A percentile compares a stretch with the other conserved stretches of the same genome.
phyloP scores from a whole-genome alignment of 345 rosid species.

The Trapa incisa region DNA sequence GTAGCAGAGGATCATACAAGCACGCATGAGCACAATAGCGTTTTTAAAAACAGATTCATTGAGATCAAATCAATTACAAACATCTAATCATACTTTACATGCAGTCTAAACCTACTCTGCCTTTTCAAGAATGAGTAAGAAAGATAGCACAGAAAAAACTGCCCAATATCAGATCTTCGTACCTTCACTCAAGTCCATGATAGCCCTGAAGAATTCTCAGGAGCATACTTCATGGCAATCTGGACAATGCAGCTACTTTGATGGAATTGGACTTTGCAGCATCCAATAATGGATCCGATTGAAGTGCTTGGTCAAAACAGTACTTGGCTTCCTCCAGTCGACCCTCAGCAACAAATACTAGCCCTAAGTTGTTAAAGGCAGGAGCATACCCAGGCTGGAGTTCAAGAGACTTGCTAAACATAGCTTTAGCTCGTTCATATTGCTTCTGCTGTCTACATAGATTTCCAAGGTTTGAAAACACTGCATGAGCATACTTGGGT shows the following conservation, averaged over 20 bases:
- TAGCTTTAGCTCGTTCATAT: slow-evolving; percentile 76
- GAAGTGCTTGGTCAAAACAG: slow-evolving; percentile 65
- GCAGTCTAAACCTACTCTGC: not conserved
- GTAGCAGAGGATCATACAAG: not conserved
- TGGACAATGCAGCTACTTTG: slow-evolving; percentile 11
- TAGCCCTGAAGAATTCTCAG: not conserved
- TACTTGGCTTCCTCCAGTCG: slow-evolving; percentile 79
- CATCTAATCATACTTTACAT: not conserved
- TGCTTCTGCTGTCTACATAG: slow-evolving; percentile 66
- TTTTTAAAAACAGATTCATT: not conserved
- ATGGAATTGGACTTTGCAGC: slow-evolving; percentile 76
- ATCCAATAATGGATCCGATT: slow-evolving; percentile 75
- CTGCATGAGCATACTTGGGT: slow-evolving; percentile 47
- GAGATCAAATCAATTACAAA: not conserved
- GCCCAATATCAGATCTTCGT: not conserved
- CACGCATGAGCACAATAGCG: not conserved
- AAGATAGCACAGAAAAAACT: not conserved
- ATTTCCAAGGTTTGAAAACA: slow-evolving; percentile 86
- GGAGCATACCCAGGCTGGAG: slow-evolving; percentile 89
- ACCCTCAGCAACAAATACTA: slow-evolving; percentile 78
- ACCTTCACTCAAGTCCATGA: not conserved
- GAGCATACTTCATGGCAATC: not conserved
- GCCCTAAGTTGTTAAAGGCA: slow-evolving; percentile 90
- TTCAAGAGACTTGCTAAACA: slow-evolving; percentile 74
- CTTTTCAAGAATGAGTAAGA: not conserved